phyloP scores from a whole-genome alignment of 2,329 filamentous ascomycete genomes.

The Exserohilum rostratum region DNA sequence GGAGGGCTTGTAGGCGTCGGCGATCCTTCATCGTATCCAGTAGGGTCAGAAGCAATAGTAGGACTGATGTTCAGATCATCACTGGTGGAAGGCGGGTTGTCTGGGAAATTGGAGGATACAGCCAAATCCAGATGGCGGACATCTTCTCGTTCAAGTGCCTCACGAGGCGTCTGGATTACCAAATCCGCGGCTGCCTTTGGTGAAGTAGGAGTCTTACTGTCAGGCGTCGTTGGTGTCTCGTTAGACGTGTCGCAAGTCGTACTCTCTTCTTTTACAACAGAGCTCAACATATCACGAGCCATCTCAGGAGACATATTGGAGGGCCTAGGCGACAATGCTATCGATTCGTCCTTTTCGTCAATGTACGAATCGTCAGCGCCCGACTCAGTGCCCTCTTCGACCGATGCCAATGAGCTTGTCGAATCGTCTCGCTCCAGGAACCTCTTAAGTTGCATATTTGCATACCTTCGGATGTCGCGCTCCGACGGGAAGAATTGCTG shows the following conservation, averaged over 20 bases:
- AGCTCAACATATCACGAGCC: conserved; percentile 67
- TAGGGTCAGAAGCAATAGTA: conserved; percentile 27
- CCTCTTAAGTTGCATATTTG: conserved; percentile 89
- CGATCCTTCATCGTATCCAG: conserved; percentile 30
- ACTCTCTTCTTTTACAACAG: conserved; percentile 69
- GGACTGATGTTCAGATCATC: conserved; percentile 38
- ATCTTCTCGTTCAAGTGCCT: conserved; percentile 57
- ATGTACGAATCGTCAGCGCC: conserved; percentile 37
- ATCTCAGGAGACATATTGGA: conserved; percentile 64
- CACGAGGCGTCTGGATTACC: conserved; percentile 38
- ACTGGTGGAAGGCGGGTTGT: conserved; percentile 18
- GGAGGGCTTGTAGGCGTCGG: conserved; percentile 37
- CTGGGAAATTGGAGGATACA: conserved; percentile 51
- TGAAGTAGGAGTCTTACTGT: conserved; percentile 16
- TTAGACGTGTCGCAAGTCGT: conserved; percentile 29
- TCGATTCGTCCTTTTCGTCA: conserved; percentile 39
- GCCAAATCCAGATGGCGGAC: conserved; percentile 68
- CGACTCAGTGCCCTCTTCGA: conserved; percentile 67
- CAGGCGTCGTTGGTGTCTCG: conserved; percentile 4
- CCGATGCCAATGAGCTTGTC: conserved; percentile 72
- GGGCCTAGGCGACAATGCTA: conserved; percentile 42
- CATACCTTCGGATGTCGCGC: conserved; percentile 91
- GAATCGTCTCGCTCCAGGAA: conserved; percentile 87
- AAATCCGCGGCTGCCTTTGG: conserved; percentile 20
- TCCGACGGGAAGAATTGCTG: conserved; percentile 90